Evolutionary conservation across 2,329 filamentous ascomycete genomes (phyloP), one percentile per base, ranked within the genome.

Genomic region (Chalara sp.): DNA sequence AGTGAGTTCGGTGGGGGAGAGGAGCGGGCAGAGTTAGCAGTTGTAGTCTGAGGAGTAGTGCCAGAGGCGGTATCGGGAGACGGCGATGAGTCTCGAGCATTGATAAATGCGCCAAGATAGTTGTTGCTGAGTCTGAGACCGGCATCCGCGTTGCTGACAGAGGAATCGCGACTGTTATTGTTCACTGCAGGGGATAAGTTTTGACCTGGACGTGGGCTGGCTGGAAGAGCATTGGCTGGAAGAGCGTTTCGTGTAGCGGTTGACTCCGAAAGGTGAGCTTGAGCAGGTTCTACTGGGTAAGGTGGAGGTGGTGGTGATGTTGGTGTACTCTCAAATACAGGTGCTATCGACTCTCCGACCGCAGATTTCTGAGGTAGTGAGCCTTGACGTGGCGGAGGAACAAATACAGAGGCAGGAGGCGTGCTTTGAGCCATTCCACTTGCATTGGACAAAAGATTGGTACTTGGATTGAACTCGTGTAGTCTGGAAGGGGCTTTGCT

Each of bases 321-420:
- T 6, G 53, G 33, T 5, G 53, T 37, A 33, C 47, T 61, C 12
- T 70, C 63, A 11, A 67, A 61, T 51, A 68, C 61, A 52, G 69
- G 60, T 6, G 60, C 51, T 11, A 58, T 54, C 11, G 53, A 47
- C 69, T 72, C 5, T 67, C 67, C 68, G 13, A 67, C 56, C 12
- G 68, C 62, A 10, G 65, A 47, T 30, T 70, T 71, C 56, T 69
- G 69, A 13, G 73, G 71, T 13, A 75, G 59, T 0, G 76, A 79
- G 54, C 73, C 75, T 50, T 72, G 68, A 3, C 70, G 71, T 30
- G 66, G 64, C 52, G 72, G 69, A 49, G 57, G 55, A 29, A 61
- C 49, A 46, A 56, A 57, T 37, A 43, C 46, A 13, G 37, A 29
- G 5, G 12, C 10, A 8, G 59, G 56, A 40, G 61, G 58, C 31